These are phyloP conservation scores for Torrubiella hemipterigena DNA, from an alignment of 2,329 filamentous ascomycete genomes.

Conservation along the genomic window DNA sequence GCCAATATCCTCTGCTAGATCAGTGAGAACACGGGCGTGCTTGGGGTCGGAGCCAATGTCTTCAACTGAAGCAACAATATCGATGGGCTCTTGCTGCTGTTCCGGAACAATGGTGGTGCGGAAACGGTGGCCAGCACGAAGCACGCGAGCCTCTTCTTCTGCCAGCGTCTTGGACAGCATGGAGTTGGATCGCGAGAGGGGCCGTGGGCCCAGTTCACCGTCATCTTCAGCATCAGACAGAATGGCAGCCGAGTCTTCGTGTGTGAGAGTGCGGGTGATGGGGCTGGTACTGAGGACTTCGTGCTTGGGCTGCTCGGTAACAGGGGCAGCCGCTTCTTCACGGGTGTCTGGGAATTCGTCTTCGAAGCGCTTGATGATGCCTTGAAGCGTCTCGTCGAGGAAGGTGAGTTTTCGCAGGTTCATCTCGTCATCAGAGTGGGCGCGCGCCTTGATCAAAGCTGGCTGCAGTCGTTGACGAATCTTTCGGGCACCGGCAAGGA, in stretches of 20 bases:
- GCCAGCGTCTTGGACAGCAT: slow-evolving; percentile 40
- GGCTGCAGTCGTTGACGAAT: slow-evolving; percentile 76
- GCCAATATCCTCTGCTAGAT: slow-evolving; percentile 50
- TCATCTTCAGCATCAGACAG: slow-evolving; percentile 39
- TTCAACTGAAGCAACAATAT: slow-evolving; percentile 34
- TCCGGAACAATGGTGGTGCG: slow-evolving; percentile 38
- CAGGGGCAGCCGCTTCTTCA: slow-evolving; percentile 10
- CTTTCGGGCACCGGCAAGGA: slow-evolving; percentile 78
- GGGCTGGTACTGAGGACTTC: slow-evolving; percentile 4
- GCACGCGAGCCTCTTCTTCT: slow-evolving; percentile 44
- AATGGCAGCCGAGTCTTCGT: slow-evolving; percentile 22
- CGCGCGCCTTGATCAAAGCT: slow-evolving; percentile 63
- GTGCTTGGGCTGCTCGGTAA: not conserved
- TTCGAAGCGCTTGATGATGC: slow-evolving; percentile 92
- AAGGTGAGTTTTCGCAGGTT: slow-evolving; percentile 77
- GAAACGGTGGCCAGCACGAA: slow-evolving; percentile 45
- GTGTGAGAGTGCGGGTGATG: slow-evolving; percentile 7
- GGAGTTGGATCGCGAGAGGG: slow-evolving; percentile 39
- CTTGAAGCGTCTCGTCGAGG: slow-evolving; percentile 75
- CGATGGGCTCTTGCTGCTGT: slow-evolving; percentile 38
- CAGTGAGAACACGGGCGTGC: slow-evolving; percentile 41
- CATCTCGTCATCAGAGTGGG: slow-evolving; percentile 56
- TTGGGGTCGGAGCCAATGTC: slow-evolving; percentile 38
- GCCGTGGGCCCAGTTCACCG: slow-evolving; percentile 24
- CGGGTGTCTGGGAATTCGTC: slow-evolving; percentile 91